A percentile compares a stretch with the other conserved stretches of the same genome.
These are phyloP conservation scores for Solanum appendiculatum DNA, from an alignment of 257 asterid species.

Conservation along the genomic window DNA sequence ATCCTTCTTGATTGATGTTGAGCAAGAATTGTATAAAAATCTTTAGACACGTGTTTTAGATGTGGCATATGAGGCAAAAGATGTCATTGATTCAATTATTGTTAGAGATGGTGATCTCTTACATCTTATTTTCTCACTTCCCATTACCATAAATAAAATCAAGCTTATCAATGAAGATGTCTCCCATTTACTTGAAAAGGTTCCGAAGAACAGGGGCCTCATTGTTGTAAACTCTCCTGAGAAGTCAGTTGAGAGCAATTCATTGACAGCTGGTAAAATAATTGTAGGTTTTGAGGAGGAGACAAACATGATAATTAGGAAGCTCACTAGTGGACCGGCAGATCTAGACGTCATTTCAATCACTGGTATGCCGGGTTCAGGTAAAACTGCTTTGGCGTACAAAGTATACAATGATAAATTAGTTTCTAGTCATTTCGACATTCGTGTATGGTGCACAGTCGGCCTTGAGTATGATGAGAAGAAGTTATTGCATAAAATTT, in stretches of 20 bases:
- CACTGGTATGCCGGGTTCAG: neutral
- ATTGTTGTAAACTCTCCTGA: neutral
- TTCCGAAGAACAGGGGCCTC: too few relatives aligned
- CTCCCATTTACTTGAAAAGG: neutral
- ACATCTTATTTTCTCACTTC: neutral
- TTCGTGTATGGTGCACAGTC: neutral
- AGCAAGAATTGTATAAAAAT: neutral
- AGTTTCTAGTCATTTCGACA: neutral
- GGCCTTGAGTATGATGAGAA: neutral
- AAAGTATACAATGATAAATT: neutral
- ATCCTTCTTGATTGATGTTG: neutral
- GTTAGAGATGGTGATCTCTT: neutral
- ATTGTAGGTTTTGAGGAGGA: neutral
- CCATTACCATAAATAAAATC: neutral
- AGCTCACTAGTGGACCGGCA: neutral
- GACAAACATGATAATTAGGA: neutral
- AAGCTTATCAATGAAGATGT: neutral
- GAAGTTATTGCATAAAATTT: too few relatives aligned
- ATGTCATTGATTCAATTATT: neutral
- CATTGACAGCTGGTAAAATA: neutral
- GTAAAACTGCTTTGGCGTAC: neutral
- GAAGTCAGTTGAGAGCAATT: neutral
- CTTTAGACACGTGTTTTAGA: neutral
- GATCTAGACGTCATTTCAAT: too few relatives aligned
- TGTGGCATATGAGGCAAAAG: neutral